Evolutionary conservation across 805 yeast genomes (phyloP).

Genomic region (Tetrapisispora namnaoensis): DNA sequence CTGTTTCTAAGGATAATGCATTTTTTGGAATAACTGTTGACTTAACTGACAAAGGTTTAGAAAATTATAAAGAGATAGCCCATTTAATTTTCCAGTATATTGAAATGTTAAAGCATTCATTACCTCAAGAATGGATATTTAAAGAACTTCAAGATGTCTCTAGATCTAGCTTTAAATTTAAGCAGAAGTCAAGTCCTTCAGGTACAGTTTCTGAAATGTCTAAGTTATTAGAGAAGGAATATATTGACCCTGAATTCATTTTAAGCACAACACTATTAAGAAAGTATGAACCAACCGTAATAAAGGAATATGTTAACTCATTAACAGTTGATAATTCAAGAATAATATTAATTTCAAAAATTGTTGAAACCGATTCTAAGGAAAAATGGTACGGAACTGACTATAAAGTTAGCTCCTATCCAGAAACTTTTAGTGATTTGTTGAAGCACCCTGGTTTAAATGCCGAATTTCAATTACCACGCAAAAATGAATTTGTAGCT

Average conservation of each 20-base stretch:
- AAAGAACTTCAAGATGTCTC: slow-evolving; percentile 66
- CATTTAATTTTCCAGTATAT: slow-evolving; percentile 63
- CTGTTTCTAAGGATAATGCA: slow-evolving; percentile 57
- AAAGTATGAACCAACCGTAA: slow-evolving; percentile 46
- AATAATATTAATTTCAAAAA: slow-evolving; percentile 44
- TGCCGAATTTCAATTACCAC: slow-evolving; percentile 48
- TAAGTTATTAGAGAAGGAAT: slow-evolving; percentile 44
- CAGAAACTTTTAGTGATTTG: slow-evolving; percentile 29
- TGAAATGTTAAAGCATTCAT: slow-evolving; percentile 42
- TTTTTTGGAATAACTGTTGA: slow-evolving; percentile 63
- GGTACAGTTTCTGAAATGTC: slow-evolving; percentile 65
- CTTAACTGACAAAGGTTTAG: slow-evolving; percentile 63
- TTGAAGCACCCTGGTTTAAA: slow-evolving; percentile 28
- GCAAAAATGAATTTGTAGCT: slow-evolving; percentile 73
- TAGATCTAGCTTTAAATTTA: slow-evolving; percentile 63
- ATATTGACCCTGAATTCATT: slow-evolving; percentile 55
- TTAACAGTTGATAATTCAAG: slow-evolving; percentile 55
- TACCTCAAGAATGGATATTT: slow-evolving; percentile 72
- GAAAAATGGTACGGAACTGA: slow-evolving; percentile 94
- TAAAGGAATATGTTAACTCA: slow-evolving; percentile 39
- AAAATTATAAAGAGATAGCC: slow-evolving; percentile 51
- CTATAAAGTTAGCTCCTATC: slow-evolving; percentile 42
- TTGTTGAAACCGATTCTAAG: slow-evolving; percentile 37
- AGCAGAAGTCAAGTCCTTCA: slow-evolving; percentile 65
- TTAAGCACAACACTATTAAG: slow-evolving; percentile 49